phyloP scores from a whole-genome alignment of 1,284 basidiomycete species.

The Cronartium ribicola region DNA sequence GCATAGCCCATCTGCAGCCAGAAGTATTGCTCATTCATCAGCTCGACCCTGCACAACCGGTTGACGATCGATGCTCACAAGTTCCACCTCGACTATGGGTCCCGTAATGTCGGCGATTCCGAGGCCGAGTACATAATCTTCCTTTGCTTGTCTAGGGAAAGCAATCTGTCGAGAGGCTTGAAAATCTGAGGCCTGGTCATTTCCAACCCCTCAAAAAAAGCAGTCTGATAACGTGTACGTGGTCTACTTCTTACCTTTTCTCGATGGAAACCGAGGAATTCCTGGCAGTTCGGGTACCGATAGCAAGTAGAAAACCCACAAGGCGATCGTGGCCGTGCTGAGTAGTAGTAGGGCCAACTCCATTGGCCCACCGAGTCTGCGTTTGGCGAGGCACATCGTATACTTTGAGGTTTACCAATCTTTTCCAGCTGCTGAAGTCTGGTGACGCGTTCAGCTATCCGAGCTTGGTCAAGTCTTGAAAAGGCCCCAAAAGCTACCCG shows the following conservation, averaged over 20 bases:
- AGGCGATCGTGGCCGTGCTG: neutral
- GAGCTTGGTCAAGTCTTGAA: no score
- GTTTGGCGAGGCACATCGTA: no score
- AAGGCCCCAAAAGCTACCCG: no score
- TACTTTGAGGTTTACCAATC: no score
- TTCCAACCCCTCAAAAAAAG: neutral
- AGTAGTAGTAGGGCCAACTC: neutral
- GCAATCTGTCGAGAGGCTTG: neutral
- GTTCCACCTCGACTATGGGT: slow-evolving; percentile 55
- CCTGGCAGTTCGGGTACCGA: neutral
- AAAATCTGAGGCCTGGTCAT: neutral
- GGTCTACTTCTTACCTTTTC: no score
- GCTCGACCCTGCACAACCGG: slow-evolving; percentile 63
- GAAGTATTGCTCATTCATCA: neutral
- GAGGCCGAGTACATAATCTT: slow-evolving; percentile 45
- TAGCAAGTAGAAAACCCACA: neutral
- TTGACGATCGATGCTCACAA: slow-evolving; percentile 60
- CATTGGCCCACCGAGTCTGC: no score
- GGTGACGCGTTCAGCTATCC: no score
- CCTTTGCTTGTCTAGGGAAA: neutral
- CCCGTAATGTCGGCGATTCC: slow-evolving; percentile 74
- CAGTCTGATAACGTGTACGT: neutral
- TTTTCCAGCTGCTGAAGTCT: no score
- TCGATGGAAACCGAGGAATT: no score
- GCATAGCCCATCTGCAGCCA: slow-evolving; percentile 64